Evolutionary conservation across 176 grass and related monocot genomes (phyloP).

Genomic region (Zea mays): Zm-B73-REFERENCE-NAM-5.0 NC_050100.1:173404001-173404500

Average conservation of each 20-base stretch:
- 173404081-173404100: slow-evolving; percentile 4
- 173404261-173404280: background rate
- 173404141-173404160: slow-evolving; percentile 67
- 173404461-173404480: background rate
- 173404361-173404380: slow-evolving; percentile 98
- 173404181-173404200: slow-evolving; percentile 68
- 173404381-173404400: slow-evolving; percentile 96
- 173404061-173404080: slow-evolving; percentile 2
- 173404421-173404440: slow-evolving; percentile 33
- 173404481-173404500: background rate
- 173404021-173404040: background rate
- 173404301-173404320: slow-evolving; percentile 2
- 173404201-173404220: slow-evolving; percentile 87
- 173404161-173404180: slow-evolving; percentile 85
- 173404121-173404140: slow-evolving; percentile 74
- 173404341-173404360: slow-evolving; percentile 82
- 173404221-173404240: slow-evolving; percentile 75
- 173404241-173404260: slow-evolving; percentile 54
- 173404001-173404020: slow-evolving; percentile 7
- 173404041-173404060: slow-evolving; percentile 17
- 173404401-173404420: slow-evolving; percentile 91
- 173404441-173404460: background rate
- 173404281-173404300: slow-evolving; percentile 18
- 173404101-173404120: slow-evolving; percentile 54
- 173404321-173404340: slow-evolving; percentile 44